These are phyloP conservation scores for Nicotiana knightiana DNA, from an alignment of 257 asterid species.

Conservation along the genomic window DNA sequence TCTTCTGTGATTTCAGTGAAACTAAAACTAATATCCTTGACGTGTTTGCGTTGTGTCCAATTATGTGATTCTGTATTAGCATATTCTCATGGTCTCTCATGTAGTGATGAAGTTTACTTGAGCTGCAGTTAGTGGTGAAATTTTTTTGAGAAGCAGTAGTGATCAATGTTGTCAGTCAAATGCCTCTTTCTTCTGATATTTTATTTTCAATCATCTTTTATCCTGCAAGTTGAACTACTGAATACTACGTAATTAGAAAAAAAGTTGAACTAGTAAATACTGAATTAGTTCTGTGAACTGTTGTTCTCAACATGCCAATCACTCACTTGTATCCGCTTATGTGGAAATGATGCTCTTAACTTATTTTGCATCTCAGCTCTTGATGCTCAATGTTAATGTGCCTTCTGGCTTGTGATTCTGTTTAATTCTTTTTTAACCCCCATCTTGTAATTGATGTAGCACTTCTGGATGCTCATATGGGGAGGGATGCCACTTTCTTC, in stretches of 20 bases:
- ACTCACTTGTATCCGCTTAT: background rate
- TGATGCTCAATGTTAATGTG: background rate
- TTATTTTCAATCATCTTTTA: background rate
- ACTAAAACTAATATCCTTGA: background rate
- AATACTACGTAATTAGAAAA: background rate
- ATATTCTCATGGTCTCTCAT: background rate
- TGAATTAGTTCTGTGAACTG: background rate
- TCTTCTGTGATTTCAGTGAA: background rate
- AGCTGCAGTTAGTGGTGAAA: background rate
- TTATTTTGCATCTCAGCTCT: background rate
- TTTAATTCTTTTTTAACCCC: background rate
- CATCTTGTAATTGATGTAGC: conserved; percentile 35
- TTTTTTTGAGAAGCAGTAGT: background rate
- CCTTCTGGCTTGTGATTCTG: background rate
- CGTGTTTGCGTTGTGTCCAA: background rate
- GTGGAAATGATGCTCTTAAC: background rate
- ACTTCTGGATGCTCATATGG: conserved; percentile 60
- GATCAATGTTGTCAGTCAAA: background rate
- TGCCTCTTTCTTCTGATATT: background rate
- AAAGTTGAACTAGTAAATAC: background rate
- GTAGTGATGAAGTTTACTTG: background rate
- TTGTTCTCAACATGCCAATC: background rate
- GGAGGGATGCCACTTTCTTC: conserved; percentile 91
- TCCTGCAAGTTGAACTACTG: background rate
- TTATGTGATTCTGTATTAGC: background rate